Evolutionary conservation across 768 basidiomycete genomes (phyloP), one percentile per base, ranked within the genome.

Genomic region (Mrakia blollopis): DNA sequence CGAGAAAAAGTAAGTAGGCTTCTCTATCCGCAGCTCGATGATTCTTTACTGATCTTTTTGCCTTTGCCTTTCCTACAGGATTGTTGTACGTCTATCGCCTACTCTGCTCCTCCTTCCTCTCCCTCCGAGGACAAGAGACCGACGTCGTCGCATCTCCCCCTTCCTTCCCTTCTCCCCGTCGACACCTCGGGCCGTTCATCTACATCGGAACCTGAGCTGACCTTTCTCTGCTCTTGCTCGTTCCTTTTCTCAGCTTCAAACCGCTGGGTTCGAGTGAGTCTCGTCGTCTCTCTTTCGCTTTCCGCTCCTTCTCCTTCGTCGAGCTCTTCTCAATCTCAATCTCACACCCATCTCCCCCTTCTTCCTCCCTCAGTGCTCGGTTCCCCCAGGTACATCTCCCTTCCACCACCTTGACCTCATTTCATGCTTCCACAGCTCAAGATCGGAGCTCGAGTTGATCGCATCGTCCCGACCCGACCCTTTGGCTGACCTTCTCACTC

Each of bases 221-320:
- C 39, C 35, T 47, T 21, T 23, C 41, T 25, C 39, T 37, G 35
- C 62, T 71, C 52, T 23, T 70, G 50, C 52, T 7, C 39, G 23
- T 23, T 21, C 35, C 37, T 21, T 50, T 68, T 4, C 75, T 44
- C 86, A 92, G 91, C 89, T 99, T 79, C 91, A 96, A 85, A 99
- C 97, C 77, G 96, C 93, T 80, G 91, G 91, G 78, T 99, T 98
- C 84, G 96, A 98, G 83, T 83, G 79, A 82, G 83, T 77, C 91
- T 91, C 75, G 2, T 67, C 41, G 52, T 50, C 28, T n/a, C 50
- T 44, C 50, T 23, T n/a, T 32, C 39, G 70, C 25, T 61, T 72
- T 70, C 70, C 39, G 44, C 28, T 11, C 60, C 63, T 32, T 41
- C 47, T 23, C 21, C 35, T 21, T 35, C 44, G 37, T 30, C 50